These are phyloP conservation scores for Flaveria trinervia DNA, from an alignment of 129 eudicot genomes.

Conservation along the genomic window DNA sequence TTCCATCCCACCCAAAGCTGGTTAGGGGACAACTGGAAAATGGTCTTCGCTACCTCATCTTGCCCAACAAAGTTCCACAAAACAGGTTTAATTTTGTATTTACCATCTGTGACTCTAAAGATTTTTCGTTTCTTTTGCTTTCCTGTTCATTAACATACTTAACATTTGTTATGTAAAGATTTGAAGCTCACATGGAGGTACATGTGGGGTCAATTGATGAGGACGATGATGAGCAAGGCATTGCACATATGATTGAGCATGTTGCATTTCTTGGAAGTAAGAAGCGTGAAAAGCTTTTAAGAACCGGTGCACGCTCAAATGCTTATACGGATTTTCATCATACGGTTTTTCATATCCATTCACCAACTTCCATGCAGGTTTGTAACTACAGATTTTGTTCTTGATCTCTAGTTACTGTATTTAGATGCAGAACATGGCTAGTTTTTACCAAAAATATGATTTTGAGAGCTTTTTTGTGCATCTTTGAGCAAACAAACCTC, in stretches of 20 bases:
- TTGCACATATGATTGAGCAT: constrained; percentile 99
- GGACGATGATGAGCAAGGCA: constrained; percentile 99
- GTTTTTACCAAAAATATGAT: not conserved
- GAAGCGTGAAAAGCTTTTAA: constrained; percentile 90
- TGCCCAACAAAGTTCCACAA: constrained; percentile 97
- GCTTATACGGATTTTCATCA: constrained; percentile 99
- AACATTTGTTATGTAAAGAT: constrained; percentile 40
- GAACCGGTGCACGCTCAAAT: constrained; percentile 99
- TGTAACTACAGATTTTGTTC: constrained; percentile 18
- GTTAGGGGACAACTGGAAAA: constrained; percentile 80
- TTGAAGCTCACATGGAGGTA: constrained; percentile 99
- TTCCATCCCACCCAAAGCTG: constrained; percentile 93
- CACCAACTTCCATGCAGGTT: constrained; percentile 87
- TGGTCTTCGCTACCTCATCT: constrained; percentile 91
- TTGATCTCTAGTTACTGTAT: not conserved
- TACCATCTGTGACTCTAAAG: not conserved
- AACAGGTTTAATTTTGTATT: constrained; percentile 55
- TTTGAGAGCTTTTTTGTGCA: constrained; percentile 15
- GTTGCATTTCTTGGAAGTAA: constrained; percentile 99
- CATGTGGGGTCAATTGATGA: constrained; percentile 98
- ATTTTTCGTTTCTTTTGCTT: not conserved
- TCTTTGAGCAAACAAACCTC: not conserved
- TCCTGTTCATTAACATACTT: constrained; percentile 11
- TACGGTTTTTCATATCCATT: constrained; percentile 96
- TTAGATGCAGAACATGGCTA: not conserved